Evolutionary conservation across 139 green algal species (phyloP).

Genomic region (Chlamydomonas sp.): DNA sequence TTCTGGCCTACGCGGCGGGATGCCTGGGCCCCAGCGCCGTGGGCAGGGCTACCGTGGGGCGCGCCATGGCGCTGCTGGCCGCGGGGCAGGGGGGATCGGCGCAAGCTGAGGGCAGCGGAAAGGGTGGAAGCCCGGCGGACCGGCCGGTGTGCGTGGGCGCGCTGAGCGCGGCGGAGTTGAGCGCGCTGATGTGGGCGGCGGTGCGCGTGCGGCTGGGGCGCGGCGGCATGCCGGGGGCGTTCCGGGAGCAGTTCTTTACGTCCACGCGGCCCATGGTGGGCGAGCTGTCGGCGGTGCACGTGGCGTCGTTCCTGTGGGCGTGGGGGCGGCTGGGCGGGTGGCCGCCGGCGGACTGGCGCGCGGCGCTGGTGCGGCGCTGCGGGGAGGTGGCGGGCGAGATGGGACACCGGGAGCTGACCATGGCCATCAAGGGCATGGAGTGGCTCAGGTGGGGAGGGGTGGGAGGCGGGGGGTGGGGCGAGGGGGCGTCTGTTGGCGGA

Average conservation of each 20-base stretch:
- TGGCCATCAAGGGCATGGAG: conserved; percentile 3
- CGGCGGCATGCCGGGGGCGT: not conserved
- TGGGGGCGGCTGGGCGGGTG: conserved; percentile 21
- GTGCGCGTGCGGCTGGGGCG: conserved; percentile 7
- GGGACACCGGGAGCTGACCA: conserved; percentile 6
- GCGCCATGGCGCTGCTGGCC: conserved; percentile 17
- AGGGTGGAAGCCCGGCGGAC: not conserved
- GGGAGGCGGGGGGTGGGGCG: no score
- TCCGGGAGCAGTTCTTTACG: conserved; percentile 21
- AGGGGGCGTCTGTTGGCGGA: no score
- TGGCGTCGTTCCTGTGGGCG: conserved; percentile 28
- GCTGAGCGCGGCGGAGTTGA: conserved; percentile 8
- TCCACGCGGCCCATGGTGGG: conserved; percentile 4
- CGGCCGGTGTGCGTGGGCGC: not conserved
- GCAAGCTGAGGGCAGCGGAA: not conserved
- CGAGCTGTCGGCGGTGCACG: not conserved
- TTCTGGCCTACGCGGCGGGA: conserved; percentile 15
- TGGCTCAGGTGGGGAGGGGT: conserved; percentile 14
- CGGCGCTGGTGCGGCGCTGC: not conserved
- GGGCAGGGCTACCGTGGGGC: not conserved
- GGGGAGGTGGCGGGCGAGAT: not conserved
- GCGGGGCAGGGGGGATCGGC: not conserved
- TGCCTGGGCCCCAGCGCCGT: conserved; percentile 19
- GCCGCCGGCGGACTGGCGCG: not conserved
- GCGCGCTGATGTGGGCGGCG: conserved; percentile 22